Conservation (phyloP, 106 monocot species). For the Dioscorea dumetorum region DNA sequence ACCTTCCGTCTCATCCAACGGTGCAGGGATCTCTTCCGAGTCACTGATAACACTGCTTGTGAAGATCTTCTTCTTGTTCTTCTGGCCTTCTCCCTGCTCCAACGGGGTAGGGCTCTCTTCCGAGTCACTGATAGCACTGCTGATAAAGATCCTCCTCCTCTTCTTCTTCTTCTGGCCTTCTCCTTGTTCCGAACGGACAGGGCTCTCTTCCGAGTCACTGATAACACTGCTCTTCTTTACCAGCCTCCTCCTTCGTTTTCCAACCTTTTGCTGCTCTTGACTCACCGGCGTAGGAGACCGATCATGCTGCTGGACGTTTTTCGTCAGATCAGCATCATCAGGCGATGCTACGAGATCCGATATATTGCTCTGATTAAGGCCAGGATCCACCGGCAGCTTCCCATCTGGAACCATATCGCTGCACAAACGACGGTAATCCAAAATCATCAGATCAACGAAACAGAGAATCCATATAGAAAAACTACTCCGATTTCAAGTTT, state of each 20-base stretch:
- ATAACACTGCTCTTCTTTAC: constrained; percentile 50
- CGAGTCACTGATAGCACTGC: no score
- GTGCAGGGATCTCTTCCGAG: constrained; percentile 10
- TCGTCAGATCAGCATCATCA: constrained; percentile 28
- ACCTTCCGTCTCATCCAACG: constrained; percentile 30
- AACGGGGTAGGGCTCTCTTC: no score
- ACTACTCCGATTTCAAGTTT: no score
- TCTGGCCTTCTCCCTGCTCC: no score
- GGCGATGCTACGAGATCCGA: constrained; percentile 41
- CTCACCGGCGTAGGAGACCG: constrained; percentile 63
- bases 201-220: constrained; percentile 1
- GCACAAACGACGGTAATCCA: neutral
- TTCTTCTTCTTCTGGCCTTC: constrained; percentile 61
- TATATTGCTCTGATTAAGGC: constrained; percentile 8
- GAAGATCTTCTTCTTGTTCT: no score
- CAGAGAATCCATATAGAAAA: no score
- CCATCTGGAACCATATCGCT: constrained; percentile 85
- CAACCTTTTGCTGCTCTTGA: constrained; percentile 32
- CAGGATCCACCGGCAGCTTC: constrained; percentile 79
- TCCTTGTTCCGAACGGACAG: constrained; percentile 12
- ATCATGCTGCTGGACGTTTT: constrained; percentile 42
- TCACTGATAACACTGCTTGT: constrained; percentile 3
- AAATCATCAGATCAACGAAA: no score
- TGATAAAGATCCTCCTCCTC: no score
- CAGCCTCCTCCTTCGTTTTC: constrained; percentile 67